Evolutionary conservation across 139 green algal genomes (phyloP).

Genomic region (Diplosphaera chodatii): DNA sequence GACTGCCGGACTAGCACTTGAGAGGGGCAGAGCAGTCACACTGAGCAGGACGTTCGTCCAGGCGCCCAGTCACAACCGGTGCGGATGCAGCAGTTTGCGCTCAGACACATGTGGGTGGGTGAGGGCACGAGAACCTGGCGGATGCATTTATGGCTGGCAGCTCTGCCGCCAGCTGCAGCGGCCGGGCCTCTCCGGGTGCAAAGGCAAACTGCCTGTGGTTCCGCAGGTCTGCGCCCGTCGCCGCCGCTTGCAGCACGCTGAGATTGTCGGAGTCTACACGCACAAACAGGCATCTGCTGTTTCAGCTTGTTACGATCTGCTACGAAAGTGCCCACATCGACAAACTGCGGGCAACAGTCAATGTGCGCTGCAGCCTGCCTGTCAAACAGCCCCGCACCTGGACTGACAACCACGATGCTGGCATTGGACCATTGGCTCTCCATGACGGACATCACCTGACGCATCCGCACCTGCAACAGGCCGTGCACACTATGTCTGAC

Average conservation of each 20-base stretch:
- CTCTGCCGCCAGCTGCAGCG: conserved; percentile 30
- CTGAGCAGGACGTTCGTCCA: no score
- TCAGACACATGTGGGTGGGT: neutral
- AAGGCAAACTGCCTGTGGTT: conserved; percentile 46
- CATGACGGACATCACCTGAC: conserved; percentile 51
- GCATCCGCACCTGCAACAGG: conserved; percentile 1
- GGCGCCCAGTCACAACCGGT: no score
- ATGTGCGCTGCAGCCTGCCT: no score
- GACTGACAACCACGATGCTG: conserved; percentile 55
- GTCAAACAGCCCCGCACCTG: neutral
- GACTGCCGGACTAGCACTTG: no score
- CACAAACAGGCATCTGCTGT: conserved; percentile 62
- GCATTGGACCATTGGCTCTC: conserved; percentile 46
- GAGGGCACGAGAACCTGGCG: neutral
- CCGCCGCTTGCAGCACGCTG: conserved; percentile 47
- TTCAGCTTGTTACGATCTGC: no score
- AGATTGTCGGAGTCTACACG: conserved; percentile 63
- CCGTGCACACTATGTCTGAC: no score
- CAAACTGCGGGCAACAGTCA: no score
- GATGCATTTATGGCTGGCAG: neutral
- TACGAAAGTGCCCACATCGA: no score
- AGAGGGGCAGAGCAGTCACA: no score
- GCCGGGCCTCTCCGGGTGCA: conserved; percentile 48
- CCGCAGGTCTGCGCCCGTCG: conserved; percentile 52
- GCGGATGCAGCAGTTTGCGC: no score